Base-by-base conservation (phyloP, 768 basidiomycete species). In the Leccinum ochraceum region DNA sequence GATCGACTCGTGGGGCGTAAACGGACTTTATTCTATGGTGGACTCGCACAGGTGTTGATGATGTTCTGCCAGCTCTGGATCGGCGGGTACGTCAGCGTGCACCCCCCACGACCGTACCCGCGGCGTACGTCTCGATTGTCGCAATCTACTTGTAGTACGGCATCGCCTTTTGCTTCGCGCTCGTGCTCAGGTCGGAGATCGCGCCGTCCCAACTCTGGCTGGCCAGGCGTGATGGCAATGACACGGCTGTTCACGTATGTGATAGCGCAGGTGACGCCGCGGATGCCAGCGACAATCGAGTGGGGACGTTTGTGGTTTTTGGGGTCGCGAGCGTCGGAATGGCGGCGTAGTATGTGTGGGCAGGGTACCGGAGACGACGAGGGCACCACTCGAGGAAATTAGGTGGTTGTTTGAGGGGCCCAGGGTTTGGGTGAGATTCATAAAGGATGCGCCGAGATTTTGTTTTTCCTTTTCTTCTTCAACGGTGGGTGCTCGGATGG, bases 321-420 rank as follows among this genome's bases (percentile, higher is more conserved):
- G 76, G 76, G 1, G 48, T 69, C 22, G 68, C 66, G 46, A 69
- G 69, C 20, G 26, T 74, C 2, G 50, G 66, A 56, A 74, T 78
- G 68, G 69, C 68, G 46, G 58, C 52, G 16, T 80, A 68, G 34
- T 13, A 34, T 75, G 71, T 69, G 46, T 74, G 75, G 67, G 63
- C 17, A 71, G 74, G 54, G 68, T 80, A 9, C 79, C 79, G 0
- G 79, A 80, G 67, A 80, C 79, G 52, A 76, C 66, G 17, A 73
- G 76, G 14, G 69, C 75, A 26, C 71, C 75, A 34, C 69, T 79
- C 30, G 77, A 79, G 67, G 76, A 78, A 37, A 67, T 79, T 36
- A 63, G 59, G 28, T 72, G 65, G 59, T 37, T 79, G 24, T 79
- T 79, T 42, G 74, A 76, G 55, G 61, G 66, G 69, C 4, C 51